A percentile compares a stretch with the other conserved stretches of the same genome.
Evolutionary conservation across 345 rosid genomes (phyloP).

Genomic region (Citrus australasica): DNA sequence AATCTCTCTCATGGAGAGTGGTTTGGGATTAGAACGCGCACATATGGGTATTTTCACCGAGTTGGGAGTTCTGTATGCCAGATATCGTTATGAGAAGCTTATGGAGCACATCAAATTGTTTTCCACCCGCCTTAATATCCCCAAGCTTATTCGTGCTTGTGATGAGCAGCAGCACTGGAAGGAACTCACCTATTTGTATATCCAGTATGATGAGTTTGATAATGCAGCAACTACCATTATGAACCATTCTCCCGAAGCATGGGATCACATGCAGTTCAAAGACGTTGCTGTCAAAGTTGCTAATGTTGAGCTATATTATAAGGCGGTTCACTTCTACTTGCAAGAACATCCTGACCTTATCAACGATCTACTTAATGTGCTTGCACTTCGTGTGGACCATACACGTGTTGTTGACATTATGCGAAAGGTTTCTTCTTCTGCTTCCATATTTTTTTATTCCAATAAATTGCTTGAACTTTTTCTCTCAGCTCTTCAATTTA

Average conservation of each 20-base stretch:
- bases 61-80: conserved; percentile 96
- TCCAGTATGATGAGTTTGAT: conserved; percentile 92
- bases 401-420: conserved; percentile 96
- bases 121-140: conserved; percentile 95
- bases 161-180: conserved; percentile 99
- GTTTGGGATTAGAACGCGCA: conserved; percentile 94
- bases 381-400: conserved; percentile 92
- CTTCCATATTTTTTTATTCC: not conserved
- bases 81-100: conserved; percentile 92
- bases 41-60: conserved; percentile 99
- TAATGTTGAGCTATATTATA: conserved; percentile 89
- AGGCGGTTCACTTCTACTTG: conserved; percentile 97
- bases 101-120: conserved; percentile 98
- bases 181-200: conserved; percentile 88
- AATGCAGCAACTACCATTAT: conserved; percentile 98
- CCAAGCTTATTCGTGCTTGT: conserved; percentile 96
- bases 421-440: conserved; percentile 66
- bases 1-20: conserved; percentile 99
- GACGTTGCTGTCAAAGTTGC: conserved; percentile 94
- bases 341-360: conserved; percentile 96
- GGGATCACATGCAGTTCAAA: conserved; percentile 99
- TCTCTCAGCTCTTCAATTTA: conserved; percentile 1
- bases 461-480: not conserved
- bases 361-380: conserved; percentile 90
- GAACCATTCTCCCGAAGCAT: conserved; percentile 99